A percentile compares a stretch with the other conserved stretches of the same genome.
phyloP scores from a whole-genome alignment of 768 basidiomycete genomes.

The Pleurotus tuoliensis region DNA sequence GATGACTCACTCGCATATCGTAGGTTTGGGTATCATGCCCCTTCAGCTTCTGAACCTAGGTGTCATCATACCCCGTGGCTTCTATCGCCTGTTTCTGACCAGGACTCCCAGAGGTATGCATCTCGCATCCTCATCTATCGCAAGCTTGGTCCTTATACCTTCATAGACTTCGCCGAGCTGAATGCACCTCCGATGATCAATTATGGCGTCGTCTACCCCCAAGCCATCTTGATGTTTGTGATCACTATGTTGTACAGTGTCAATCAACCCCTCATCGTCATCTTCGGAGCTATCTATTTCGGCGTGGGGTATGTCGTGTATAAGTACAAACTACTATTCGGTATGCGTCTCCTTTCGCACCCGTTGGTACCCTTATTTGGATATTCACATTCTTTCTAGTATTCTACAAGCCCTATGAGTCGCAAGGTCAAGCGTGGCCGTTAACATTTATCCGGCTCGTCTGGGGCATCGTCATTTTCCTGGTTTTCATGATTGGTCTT shows the following conservation, averaged over 20 bases:
- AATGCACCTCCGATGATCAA: conserved; percentile 99
- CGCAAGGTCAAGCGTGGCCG: conserved; percentile 96
- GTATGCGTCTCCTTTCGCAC: conserved; percentile 37
- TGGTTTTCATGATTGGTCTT: conserved; percentile 95
- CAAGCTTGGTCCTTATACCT: background rate
- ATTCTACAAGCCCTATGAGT: conserved; percentile 98
- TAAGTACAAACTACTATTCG: conserved; percentile 96
- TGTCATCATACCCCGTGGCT: conserved; percentile 73
- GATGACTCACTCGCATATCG: background rate
- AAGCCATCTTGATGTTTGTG: conserved; percentile 93
- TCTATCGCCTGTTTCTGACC: conserved; percentile 74
- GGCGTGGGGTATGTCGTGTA: conserved; percentile 95
- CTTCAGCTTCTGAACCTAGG: conserved; percentile 91
- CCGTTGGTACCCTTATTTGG: too few species aligned
- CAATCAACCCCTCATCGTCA: conserved; percentile 89
- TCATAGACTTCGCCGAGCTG: conserved; percentile 86
- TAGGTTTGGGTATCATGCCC: conserved; percentile 92
- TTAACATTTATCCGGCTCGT: conserved; percentile 90
- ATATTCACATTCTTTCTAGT: conserved; percentile 41
- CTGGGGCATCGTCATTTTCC: conserved; percentile 90
- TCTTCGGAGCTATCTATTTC: conserved; percentile 96
- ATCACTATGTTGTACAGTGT: conserved; percentile 95
- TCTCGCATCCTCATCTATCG: background rate
- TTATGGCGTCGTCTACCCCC: conserved; percentile 95
- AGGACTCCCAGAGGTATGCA: conserved; percentile 83